Evolutionary conservation across 2,329 filamentous ascomycete species (phyloP), one percentile per base, ranked within the genome.

Genomic region (Xylaria polymorpha): DNA sequence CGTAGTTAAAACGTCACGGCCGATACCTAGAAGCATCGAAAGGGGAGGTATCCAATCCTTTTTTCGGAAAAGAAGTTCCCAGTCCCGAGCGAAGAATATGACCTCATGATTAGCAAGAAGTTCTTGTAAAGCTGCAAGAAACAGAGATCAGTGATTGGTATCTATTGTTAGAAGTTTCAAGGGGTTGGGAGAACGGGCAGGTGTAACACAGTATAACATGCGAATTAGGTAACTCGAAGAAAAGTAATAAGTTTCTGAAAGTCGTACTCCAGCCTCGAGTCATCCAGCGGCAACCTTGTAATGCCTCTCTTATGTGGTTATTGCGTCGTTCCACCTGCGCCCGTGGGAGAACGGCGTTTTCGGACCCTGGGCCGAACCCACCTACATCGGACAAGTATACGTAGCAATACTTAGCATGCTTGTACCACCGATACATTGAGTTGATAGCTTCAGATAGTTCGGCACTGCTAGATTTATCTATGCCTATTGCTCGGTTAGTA

Each of bases 351-450:
- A 7, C 25, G 5, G 4, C 3, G 20, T 59, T 10, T 50, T 59
- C 18, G 5, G 61, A 25, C 20, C 8, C 39, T 48, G 22, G 18
- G 20, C 61, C 20, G 14, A 64, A 39, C 20, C 61, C 29, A 46
- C 9, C 41, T 10, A 55, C n/a, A 20, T 29, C 39, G 7, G 32
- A 53, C 9, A 63, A 55, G 29, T 67, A 59, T 43, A 63, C 25
- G 51, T 50, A 57, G 56, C 51, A 67, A 51, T 59, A 25, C n/a
- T 10, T 29, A n/a, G 43, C 59, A 9, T 64, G 12, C 39, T 59
- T 64, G 55, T 53, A 67, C n/a, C 22, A 64, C 22, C 18, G 35
- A 59, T 22, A 53, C 37, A 64, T 59, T 18, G 44, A 59, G 44
- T 46, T 66, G 39, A 51, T 55, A 50, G 25, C 46, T 14, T 60